phyloP scores from a whole-genome alignment of 1,284 basidiomycete species.

The Clitocybe nebularis region DNA sequence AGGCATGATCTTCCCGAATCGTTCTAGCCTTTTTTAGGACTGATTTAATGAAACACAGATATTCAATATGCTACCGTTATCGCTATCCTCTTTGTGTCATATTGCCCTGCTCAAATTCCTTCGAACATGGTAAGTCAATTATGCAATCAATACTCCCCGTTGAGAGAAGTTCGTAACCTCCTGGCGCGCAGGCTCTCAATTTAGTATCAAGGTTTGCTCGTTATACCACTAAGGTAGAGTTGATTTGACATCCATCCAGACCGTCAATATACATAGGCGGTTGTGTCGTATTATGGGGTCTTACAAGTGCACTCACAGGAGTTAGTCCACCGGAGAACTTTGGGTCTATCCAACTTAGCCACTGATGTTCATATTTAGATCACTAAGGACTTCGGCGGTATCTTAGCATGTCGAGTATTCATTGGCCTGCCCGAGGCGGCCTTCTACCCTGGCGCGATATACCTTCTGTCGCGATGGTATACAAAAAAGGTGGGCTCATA shows the following conservation, averaged over 20 bases:
- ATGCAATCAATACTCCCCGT: not conserved
- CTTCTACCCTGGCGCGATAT: constrained; percentile 62
- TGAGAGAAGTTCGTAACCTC: not conserved
- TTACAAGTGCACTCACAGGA: constrained; percentile 59
- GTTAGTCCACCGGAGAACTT: constrained; percentile 27
- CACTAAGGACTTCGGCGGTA: constrained; percentile 51
- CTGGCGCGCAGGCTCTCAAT: constrained; percentile 43
- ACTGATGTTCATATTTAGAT: too few species aligned
- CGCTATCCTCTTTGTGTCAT: constrained; percentile 57
- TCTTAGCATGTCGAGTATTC: constrained; percentile 56
- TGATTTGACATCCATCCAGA: constrained; percentile 25
- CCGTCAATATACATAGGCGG: constrained; percentile 60
- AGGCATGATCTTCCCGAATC: constrained; percentile 24
- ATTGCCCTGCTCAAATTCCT: constrained; percentile 60
- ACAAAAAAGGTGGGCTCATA: constrained; percentile 46
- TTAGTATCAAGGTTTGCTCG: constrained; percentile 41
- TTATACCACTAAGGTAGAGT: not conserved
- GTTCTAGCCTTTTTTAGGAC: not conserved
- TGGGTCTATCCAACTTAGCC: not conserved
- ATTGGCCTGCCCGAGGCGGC: constrained; percentile 65
- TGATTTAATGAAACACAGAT: constrained; percentile 29
- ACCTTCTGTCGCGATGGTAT: constrained; percentile 62
- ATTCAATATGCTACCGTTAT: constrained; percentile 59
- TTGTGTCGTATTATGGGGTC: constrained; percentile 61
- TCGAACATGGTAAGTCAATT: constrained; percentile 53